Base-by-base conservation (phyloP, 139 green algal species). In the Eudorina sp. region DNA sequence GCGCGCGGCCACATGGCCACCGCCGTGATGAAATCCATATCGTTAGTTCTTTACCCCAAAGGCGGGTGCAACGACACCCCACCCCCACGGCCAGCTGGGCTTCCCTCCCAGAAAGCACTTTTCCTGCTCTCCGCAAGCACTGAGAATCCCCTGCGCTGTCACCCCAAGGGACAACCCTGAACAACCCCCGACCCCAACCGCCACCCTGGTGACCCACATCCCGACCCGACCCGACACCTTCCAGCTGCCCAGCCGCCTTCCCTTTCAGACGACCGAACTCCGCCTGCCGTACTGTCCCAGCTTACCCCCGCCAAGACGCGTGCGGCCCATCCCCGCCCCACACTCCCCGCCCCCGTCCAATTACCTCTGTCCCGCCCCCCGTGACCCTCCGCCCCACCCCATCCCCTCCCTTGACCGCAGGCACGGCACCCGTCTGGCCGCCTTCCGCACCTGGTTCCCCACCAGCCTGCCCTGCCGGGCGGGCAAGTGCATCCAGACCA, bases 391-490 rank as follows among this genome's bases (percentile, higher is more conserved):
- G 34, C 36, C 31, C 34, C 36, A 29, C 27, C n/a, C 16, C 34
- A 31, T 29, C 31, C 70, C 70, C 36, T 55, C 40, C 68, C 36
- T n/a, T 58, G 6, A 14, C 18, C 16, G 31, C 43, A 83, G 75
- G 75, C 75, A 83, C 19, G 75, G 75, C 2, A 48, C 48, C 14
- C 75, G 75, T 2, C 46, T 83, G 48, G 75, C 75, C 5, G 75
- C 75, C 19, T 36, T 83, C 14, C 75, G 48, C 23, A 83, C 51
- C n/a, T 83, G 75, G 75, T 36, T 68, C 51, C 34, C 29, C 75
- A 34, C 75, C 48, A 81, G 0, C 40, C 9, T 51, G 36, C 68
- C 68, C 21, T 81, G 45, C 48, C 4, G 4, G 31, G 31, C 48
- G 48, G 9, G 13, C 21, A 31, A 16, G 5, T 83, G 48, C 48